phyloP scores from a whole-genome alignment of 2,329 filamentous ascomycete species.

The Penicillium sp. region DNA sequence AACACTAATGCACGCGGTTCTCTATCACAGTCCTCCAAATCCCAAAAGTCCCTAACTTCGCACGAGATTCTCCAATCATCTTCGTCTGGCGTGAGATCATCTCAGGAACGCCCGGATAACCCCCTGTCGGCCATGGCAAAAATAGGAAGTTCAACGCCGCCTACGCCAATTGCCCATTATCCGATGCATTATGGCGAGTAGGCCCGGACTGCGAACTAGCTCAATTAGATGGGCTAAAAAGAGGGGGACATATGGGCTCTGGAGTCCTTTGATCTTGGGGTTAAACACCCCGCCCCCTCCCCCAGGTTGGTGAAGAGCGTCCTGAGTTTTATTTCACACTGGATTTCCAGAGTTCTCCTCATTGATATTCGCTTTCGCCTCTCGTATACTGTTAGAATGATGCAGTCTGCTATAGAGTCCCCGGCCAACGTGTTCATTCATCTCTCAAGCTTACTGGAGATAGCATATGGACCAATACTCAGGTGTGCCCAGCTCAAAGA shows the following conservation, averaged over 20 bases:
- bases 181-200: neutral
- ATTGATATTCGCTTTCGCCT: neutral
- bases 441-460: neutral
- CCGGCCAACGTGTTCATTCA: neutral
- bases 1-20: neutral
- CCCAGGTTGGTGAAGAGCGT: neutral
- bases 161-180: neutral
- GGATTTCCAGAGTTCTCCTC: neutral
- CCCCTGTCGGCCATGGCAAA: neutral
- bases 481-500: neutral
- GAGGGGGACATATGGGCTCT: neutral
- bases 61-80: neutral
- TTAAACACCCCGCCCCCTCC: neutral
- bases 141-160: neutral
- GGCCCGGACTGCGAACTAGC: neutral
- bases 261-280: neutral
- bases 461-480: neutral
- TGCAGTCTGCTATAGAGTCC: neutral
- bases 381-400: neutral
- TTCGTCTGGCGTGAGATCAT: neutral
- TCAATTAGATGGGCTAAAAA: neutral
- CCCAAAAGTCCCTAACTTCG: neutral
- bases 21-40: neutral
- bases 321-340: neutral
- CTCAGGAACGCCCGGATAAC: neutral